Evolutionary conservation across 345 rosid genomes (phyloP).

Genomic region (Moricandia arvensis): DNA sequence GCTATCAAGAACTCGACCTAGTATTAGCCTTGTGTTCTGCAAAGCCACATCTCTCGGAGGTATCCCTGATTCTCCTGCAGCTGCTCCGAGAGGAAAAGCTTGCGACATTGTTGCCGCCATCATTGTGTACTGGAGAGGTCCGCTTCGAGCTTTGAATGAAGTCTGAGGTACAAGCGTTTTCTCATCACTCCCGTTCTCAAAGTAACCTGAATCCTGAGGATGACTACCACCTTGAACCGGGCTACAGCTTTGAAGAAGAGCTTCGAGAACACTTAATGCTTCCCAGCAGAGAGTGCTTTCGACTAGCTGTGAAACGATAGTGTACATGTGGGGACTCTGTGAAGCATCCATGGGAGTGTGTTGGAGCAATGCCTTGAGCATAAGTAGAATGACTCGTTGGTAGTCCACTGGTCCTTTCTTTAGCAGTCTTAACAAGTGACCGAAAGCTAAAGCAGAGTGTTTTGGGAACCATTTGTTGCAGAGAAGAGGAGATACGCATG

Average conservation of each 20-base stretch:
- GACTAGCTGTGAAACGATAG: constrained; percentile 90
- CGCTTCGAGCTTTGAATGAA: constrained; percentile 91
- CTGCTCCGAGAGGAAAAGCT: constrained; percentile 40
- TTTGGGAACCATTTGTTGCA: constrained; percentile 96
- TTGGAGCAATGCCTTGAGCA: constrained; percentile 94
- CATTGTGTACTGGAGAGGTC: constrained; percentile 70
- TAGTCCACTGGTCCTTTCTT: constrained; percentile 97
- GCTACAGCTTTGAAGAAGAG: constrained; percentile 94
- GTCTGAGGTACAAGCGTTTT: constrained; percentile 75
- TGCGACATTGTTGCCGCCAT: constrained; percentile 48
- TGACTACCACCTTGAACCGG: constrained; percentile 58
- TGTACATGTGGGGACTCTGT: constrained; percentile 96
- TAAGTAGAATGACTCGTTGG: constrained; percentile 85
- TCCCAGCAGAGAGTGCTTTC: constrained; percentile 93
- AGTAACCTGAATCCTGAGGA: constrained; percentile 60
- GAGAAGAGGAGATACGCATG: constrained; percentile 78
- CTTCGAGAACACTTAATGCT: constrained; percentile 88
- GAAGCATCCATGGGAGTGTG: constrained; percentile 98
- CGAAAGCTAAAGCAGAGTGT: constrained; percentile 95
- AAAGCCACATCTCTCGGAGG: constrained; percentile 78
- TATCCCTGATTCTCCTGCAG: constrained; percentile 54
- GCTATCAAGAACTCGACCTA: constrained; percentile 82
- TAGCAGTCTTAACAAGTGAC: constrained; percentile 80
- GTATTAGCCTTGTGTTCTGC: constrained; percentile 80
- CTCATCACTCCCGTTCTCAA: constrained; percentile 72